Evolutionary conservation across 2,329 filamentous ascomycete genomes (phyloP), one percentile per base, ranked within the genome.

Genomic region (Thermoascus crustaceus): DNA sequence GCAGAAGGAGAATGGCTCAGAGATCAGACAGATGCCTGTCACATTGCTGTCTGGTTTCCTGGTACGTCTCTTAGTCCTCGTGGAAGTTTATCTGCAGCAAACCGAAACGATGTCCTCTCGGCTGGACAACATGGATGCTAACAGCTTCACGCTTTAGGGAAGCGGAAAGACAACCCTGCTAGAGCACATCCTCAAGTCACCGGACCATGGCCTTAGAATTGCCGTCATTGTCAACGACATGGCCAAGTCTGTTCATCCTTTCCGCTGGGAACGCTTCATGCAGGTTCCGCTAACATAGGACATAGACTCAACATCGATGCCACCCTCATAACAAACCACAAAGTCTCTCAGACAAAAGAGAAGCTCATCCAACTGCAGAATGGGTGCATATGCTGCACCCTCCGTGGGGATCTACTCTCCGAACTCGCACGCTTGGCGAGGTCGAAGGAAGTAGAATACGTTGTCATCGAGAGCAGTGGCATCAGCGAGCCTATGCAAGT

Each of bases 141-240:
- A 33, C 14, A 13, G 19, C 17, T 39, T 14, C 30, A 11, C 7
- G 22, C 14, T 13, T 9, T 38, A 78, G 76, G 79, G 80, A 7
- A 75, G 77, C 30, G 81, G 81, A 1, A 85, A 85, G 53, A 84
- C 80, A 0, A 84, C 81, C 0, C 67, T 85, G 0, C 67, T 85
- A 0, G 73, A 82, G 40, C 75, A 83, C 40, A 80, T 85, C 33
- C 70, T 85, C 4, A 72, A 72, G 22, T 77, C 74, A 0, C 57
- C 61, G 1, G 68, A 81, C 3, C 80, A 85, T 55, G 77, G 79
- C 1, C 65, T 84, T 6, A 69, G 72, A 1, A 82, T 85, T 38
- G 81, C 79, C 1, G 75, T 85, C 9, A 80, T 85, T 14, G 80
- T 85, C 23, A 85, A 85, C 45, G 81, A 85, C 40, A 82, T 85